Conservation (phyloP, 129 eudicot genomes). For the Arctium lappa region DNA sequence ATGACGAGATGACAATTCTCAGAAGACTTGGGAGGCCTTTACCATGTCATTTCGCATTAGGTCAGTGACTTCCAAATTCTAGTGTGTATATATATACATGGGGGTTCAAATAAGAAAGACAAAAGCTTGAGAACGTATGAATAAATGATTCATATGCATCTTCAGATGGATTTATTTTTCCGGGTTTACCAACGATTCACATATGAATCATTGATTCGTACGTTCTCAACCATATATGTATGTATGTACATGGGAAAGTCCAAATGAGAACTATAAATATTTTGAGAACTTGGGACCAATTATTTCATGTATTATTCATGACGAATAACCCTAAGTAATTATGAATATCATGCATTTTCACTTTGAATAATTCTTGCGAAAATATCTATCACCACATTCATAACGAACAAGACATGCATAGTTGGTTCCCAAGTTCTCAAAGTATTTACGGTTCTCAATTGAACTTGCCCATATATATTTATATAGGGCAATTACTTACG, state of each 20-base stretch:
- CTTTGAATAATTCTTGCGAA: background rate
- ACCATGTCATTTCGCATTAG: constrained; percentile 91
- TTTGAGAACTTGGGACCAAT: background rate
- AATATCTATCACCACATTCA: background rate
- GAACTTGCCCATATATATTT: background rate
- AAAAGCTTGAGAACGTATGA: background rate
- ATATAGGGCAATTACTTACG: background rate
- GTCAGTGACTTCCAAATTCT: constrained; percentile 36
- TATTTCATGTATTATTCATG: background rate
- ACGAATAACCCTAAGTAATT: background rate
- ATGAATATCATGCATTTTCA: background rate
- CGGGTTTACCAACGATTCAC: background rate
- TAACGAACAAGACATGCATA: background rate
- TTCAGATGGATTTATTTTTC: background rate
- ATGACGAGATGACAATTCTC: constrained; percentile 87
- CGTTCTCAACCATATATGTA: background rate
- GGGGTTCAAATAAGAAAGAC: background rate
- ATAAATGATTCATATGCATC: background rate
- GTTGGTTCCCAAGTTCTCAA: background rate
- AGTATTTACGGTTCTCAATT: background rate
- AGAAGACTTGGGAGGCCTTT: constrained; percentile 89
- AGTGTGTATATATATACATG: background rate
- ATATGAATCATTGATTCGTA: background rate
- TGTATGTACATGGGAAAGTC: background rate
- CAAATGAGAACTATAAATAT: background rate